Evolutionary conservation across 2,329 filamentous ascomycete genomes (phyloP), one percentile per base, ranked within the genome.

Genomic region (Paecilomyces sp.): DNA sequence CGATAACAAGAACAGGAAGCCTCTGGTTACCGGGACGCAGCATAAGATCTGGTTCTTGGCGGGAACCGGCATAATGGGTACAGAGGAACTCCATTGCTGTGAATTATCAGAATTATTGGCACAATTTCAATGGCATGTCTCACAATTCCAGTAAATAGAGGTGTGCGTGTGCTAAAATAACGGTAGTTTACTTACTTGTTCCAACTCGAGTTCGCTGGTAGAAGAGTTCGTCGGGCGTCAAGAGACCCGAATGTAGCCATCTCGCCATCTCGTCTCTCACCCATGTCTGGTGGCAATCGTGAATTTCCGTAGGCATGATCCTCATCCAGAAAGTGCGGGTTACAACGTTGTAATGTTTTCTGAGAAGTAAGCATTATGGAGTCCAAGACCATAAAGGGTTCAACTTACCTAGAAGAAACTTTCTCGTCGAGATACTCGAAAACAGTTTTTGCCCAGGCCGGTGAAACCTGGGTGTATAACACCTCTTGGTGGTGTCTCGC

Each of bases 401-500:
- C 15, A 57, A 13, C 30, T 34, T 50, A 57, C 55, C 55, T 47
- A 36, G 55, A 11, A 34, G 11, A 13, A 22, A 12, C 28, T n/a
- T 6, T 34, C 36, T 57, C 55, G 33, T 57, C 36, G 13, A 57
- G 55, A 34, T 24, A 30, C 36, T 34, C 6, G 22, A 57, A n/a
- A 18, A 50, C 28, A 30, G n/a, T 24, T n/a, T 30, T 11, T 25
- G 34, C 33, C 55, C 55, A 57, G n/a, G 36, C 15, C 36, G 18
- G 55, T 13, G 28, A 9, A 31, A 57, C 36, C 34, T 36, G 30
- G 2, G 55, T 57, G 33, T 57, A 57, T 33, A 57, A 18, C 1
- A 57, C 13, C 55, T 57, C 55, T 57, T 57, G 33, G 24, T 57
- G 34, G 18, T 57, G 55, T 50, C n/a, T 30, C 25, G 55, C 18